Evolutionary conservation across 352 stramenopile species (phyloP).

Genomic region (Phytophthora multivora): DNA sequence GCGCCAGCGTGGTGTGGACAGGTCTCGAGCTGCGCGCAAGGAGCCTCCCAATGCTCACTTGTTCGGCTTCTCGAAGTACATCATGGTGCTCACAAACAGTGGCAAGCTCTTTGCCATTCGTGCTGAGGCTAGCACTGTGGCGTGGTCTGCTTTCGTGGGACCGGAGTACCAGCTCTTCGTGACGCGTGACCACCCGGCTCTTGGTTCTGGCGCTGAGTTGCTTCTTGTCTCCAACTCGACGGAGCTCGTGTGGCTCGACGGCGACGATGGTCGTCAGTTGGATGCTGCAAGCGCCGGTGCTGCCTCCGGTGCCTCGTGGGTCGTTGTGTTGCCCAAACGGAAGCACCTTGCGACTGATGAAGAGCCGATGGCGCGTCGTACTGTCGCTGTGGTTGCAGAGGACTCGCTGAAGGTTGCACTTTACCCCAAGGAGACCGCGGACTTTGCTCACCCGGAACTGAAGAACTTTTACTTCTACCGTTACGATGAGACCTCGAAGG

Average conservation of each 20-base stretch:
- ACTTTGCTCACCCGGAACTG: constrained; percentile 54
- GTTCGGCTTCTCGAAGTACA: constrained; percentile 87
- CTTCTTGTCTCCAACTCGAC: constrained; percentile 66
- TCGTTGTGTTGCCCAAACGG: constrained; percentile 77
- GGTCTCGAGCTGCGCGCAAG: constrained; percentile 48
- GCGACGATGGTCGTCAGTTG: constrained; percentile 60
- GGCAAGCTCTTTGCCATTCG: constrained; percentile 83
- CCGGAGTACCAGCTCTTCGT: constrained; percentile 77
- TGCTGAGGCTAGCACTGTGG: constrained; percentile 73
- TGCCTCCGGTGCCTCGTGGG: constrained; percentile 40
- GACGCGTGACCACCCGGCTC: constrained; percentile 75
- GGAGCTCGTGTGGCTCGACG: constrained; percentile 74
- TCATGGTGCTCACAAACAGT: constrained; percentile 73
- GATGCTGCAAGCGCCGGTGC: constrained; percentile 34
- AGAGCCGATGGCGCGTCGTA: constrained; percentile 54
- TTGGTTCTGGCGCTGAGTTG: constrained; percentile 73
- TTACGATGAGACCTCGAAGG: constrained; percentile 51
- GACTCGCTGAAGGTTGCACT: constrained; percentile 60
- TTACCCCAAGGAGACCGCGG: constrained; percentile 51
- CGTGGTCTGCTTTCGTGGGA: constrained; percentile 74
- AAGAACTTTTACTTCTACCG: constrained; percentile 86
- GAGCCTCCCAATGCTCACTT: constrained; percentile 73
- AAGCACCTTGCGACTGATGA: constrained; percentile 71
- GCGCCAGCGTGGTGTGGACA: constrained; percentile 26
- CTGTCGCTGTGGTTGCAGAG: constrained; percentile 60